Evolutionary conservation across 257 asterid genomes (phyloP), one percentile per base, ranked within the genome.

Genomic region (Rhazya stricta): DNA sequence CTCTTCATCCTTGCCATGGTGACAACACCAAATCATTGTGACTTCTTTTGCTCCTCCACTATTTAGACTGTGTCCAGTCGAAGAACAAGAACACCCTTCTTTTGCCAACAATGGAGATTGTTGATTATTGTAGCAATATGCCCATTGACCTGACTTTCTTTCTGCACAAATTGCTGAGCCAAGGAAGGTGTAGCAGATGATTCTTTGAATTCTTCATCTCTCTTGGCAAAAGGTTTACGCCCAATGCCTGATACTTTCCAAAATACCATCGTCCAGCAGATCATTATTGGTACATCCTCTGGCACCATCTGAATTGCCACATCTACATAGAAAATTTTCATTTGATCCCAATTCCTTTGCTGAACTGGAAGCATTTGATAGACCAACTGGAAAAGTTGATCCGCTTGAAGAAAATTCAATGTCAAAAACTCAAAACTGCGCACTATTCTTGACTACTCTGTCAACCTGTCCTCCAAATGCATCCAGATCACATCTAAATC

Each of bases 371-470:
- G 79, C 87, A 68, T 82, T 86, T 18, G 80, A n/a, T 67, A 67
- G 81, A 74, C 85, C 85, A 87, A 77, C 86, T 82, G 12, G 96
- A 57, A 71, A 37, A 18, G 87, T 84, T 30, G 89, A 88, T 76
- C 62, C 41, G 69, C 87, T 84, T 7, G 86, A 83, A 41, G 91
- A 82, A 75, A 81, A 78, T 27, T 84, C 84, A 61, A 81, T 90
- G 78, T 86, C 89, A 25, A 76, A 51, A 67, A 74, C 93, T 83
- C 73, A 83, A 74, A n/a, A 88, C 94, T 66, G 94, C 89, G 53
- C 90, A 62, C 80, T 82, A 23, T 73, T 73, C 79, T 85, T 89
- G 84, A 74, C 75, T 73, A 89, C 73, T 72, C 96, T 86, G 63
- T 78, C 84, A 46, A 76, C 72, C 62, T 76, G 82, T 37, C 75